Evolutionary conservation across 2,329 filamentous ascomycete species (phyloP), one percentile per base, ranked within the genome.

Genomic region (Paraconiothyrium sp.): DNA sequence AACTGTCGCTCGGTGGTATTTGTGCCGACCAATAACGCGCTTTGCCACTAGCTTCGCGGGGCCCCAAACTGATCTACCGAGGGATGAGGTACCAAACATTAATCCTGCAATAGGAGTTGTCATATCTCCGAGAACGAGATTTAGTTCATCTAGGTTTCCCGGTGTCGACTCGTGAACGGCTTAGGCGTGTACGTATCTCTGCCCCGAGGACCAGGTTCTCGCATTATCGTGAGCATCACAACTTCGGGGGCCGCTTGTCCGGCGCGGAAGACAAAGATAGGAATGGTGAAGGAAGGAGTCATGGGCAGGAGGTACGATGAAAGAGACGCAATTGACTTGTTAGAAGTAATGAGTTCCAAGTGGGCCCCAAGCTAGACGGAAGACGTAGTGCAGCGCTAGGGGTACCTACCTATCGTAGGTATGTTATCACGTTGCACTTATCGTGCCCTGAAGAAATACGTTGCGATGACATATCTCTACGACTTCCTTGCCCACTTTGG

Each of bases 91-190:
- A 20, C n/a, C 3, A 35, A 55, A 59, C 9, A 56, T 56, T 57
- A 44, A 48, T 63, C 61, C 57, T 60, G 52, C 61, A 59, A 63
- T 58, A 41, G 48, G 52, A 60, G 44, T 8, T 11, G 41, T 7
- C 13, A 16, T 14, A 22, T 14, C 27, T 55, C 30, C 39, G 52
- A 46, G n/a, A 52, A 46, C 16, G 52, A 47, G 52, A 7, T 11
- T 16, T 13, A 7, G 13, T 41, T 32, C 13, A 14, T 30, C n/a
- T 14, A 69, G 59, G 27, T 55, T 49, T 54, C 69, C 64, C n/a
- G 66, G 49, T 14, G 34, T n/a, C 14, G n/a, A 27, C 9, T 41
- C 22, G 49, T 10, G 22, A 39, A 27, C 6, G 35, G 34, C 20
- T 16, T 54, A 41, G 35, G 35, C 10, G 7, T 13, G 8, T 41